Base-by-base conservation (phyloP, 371 early-diverging fungal genomes). In the Mortierella sp. region DNA sequence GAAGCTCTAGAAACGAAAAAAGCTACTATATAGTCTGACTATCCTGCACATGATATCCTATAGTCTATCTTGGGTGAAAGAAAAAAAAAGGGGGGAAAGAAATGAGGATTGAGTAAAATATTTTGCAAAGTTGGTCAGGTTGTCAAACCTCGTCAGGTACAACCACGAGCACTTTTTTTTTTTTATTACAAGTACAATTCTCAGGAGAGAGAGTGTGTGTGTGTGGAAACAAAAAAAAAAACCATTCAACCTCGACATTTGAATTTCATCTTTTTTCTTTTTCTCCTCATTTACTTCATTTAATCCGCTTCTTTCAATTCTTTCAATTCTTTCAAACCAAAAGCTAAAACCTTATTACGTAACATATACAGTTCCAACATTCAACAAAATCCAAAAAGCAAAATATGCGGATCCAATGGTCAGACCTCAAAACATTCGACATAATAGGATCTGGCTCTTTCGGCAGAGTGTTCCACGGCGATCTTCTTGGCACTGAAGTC, bases 401-500 rank as follows among this genome's bases (percentile, higher is more conserved):
- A 15, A 15, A 52, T 55, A 80, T 80, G 80, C 58, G 77, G 53
- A 82, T 82, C 43, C 83, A 82, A 57, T 82, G 77, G 77, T 41
- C 77, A 36, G 83, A 82, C 45, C 77, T 82, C 64, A 77, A 73
- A 52, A 63, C 64, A 15, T 77, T 67, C 61, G 77, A 70, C 16
- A 77, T 62, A 55, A 77, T 82, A 16, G 83, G 83, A 28, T 82
- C 83, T 1, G 83, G 83, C 50, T 77, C 77, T 43, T 82, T 82
- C 64, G 83, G 83, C 0, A 16, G 70, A 52, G 83, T 82, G 53
- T 77, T 67, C 41, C 83, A 77, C 28, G 77, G 83, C 1, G 83
- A 82, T 24, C 71, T 77, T 15, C 79, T 86, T 73, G 90, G 89
- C 5, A 90, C 90, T 3, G 89, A 89, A n/a, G 90, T 90, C 6